Conservation (phyloP, 306 rosid species). For the Pyrus pyrifolia region DNA sequence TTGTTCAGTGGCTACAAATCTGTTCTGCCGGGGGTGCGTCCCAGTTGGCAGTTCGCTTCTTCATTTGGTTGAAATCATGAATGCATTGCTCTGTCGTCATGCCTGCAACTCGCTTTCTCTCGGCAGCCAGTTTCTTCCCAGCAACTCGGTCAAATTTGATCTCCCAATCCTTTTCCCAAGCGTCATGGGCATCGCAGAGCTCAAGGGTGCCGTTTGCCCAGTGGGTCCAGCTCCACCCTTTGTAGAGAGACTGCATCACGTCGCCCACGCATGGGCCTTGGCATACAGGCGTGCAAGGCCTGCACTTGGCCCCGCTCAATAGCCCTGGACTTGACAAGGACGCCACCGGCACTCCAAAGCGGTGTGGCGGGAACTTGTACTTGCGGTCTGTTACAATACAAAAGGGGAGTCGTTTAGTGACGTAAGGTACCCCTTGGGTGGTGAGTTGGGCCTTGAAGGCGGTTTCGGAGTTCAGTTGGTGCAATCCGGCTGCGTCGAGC, state of each 20-base stretch:
- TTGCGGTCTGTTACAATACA: constrained; percentile 74
- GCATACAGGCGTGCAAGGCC: constrained; percentile 67
- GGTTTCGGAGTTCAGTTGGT: constrained; percentile 64
- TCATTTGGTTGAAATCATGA: constrained; percentile 33
- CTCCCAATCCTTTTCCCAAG: constrained; percentile 72
- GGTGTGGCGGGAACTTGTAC: constrained; percentile 53
- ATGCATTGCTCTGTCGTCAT: constrained; percentile 34
- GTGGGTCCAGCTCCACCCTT: constrained; percentile 78
- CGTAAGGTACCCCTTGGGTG: constrained; percentile 23
- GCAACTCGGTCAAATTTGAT: constrained; percentile 38
- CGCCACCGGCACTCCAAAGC: constrained; percentile 78
- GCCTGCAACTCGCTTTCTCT: constrained; percentile 26
- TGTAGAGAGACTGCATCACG: constrained; percentile 33
- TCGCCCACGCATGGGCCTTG: constrained; percentile 42
- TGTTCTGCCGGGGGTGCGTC: constrained; percentile 39
- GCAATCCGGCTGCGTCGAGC: constrained; percentile 46
- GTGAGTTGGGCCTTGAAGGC: constrained; percentile 78
- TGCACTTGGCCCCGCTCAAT: constrained; percentile 71
- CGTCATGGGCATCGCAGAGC: constrained; percentile 53
- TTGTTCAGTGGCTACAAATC: constrained; percentile 33
- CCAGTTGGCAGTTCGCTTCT: constrained; percentile 35
- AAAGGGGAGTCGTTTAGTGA: constrained; percentile 48
- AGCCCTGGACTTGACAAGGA: constrained; percentile 71
- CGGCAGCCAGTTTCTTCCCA: constrained; percentile 26
- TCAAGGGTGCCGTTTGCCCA: constrained; percentile 49